Base-by-base conservation (phyloP, 1,139 yeast genomes). In the Scheffersomyces illinoinensis region DNA sequence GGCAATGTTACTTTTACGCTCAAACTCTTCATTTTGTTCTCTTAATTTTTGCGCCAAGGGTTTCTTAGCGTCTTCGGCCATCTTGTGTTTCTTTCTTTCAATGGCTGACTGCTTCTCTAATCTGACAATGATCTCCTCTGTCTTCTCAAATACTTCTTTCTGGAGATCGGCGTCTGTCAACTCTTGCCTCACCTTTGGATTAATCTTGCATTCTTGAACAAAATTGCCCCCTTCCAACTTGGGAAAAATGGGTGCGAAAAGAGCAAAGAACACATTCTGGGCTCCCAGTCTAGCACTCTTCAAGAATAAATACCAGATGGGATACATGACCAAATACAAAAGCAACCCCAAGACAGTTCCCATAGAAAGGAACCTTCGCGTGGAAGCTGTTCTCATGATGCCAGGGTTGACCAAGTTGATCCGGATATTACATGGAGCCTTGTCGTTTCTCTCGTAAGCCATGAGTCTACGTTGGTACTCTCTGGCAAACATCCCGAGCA, bases 381-480 rank as follows among this genome's bases (percentile, higher is more conserved):
- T 89, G 48, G 96, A 87, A 2, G 96, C 91, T 1, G 97, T 87
- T 66, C 98, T 83, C 89, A 91, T 90, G 55, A 93, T 66, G 0
- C 99, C 99, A 0, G 99, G 99, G 68, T 95, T 96, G 5, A 91
- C 96, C 60, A 91, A 66, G 60, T 89, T 83, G n/a, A 92, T 82
- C 56, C 89, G 83, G 19, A 91, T 87, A 67, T 90, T 90, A 67
- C 84, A 81, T 1, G 91, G 90, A 43, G 88, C 85, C 62, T 82
- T 77, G 66, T 91, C 97, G 43, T 86, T 82, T 48, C 93, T 79
- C 66, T 85, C 86, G 63, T 84, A 86, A 3, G 62, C 68, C 58
- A 79, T 76, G 58, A 92, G 71, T 60, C 87, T 80, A 56, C 87
- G 80, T 75, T 93, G 98, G 66, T 84, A 86, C 68, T 91, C 96